Conservation (phyloP, 108 stramenopile genomes). For the Licmophora abbreviata region DNA sequence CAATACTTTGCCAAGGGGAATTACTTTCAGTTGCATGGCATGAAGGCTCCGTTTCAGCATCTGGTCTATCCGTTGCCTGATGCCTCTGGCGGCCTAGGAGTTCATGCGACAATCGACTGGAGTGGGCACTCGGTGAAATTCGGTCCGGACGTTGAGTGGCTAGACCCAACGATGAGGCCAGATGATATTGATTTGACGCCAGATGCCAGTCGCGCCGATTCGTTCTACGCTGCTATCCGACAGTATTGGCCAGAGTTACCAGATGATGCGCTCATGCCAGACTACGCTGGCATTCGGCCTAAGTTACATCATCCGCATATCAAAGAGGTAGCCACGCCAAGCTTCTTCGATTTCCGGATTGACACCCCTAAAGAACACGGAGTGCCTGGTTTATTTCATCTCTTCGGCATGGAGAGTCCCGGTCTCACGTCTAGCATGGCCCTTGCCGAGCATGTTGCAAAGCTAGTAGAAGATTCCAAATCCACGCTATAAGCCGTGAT, state of each 20-base stretch:
- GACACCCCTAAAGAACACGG: constrained; percentile 40
- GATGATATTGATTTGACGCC: constrained; percentile 48
- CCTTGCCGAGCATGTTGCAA: constrained; percentile 31
- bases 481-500: not conserved
- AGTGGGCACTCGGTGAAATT: constrained; percentile 49
- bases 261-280: constrained; percentile 46
- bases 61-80: constrained; percentile 82
- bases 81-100: constrained; percentile 63
- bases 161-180: constrained; percentile 20
- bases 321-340: not conserved
- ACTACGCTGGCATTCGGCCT: constrained; percentile 79
- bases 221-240: constrained; percentile 60
- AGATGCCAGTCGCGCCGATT: constrained; percentile 29
- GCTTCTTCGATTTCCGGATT: constrained; percentile 65
- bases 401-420: constrained; percentile 82
- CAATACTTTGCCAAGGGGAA: constrained; percentile 81
- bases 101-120: constrained; percentile 81
- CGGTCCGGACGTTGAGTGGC: constrained; percentile 84
- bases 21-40: constrained; percentile 62
- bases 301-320: constrained; percentile 64
- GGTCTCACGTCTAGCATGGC: constrained; percentile 78
- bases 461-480: not conserved
- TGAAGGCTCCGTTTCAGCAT: constrained; percentile 49
- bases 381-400: constrained; percentile 53
- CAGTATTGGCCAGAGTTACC: constrained; percentile 70